These are phyloP conservation scores for Ogataea methylovora DNA, from an alignment of 805 yeast genomes.

Conservation along the genomic window DNA sequence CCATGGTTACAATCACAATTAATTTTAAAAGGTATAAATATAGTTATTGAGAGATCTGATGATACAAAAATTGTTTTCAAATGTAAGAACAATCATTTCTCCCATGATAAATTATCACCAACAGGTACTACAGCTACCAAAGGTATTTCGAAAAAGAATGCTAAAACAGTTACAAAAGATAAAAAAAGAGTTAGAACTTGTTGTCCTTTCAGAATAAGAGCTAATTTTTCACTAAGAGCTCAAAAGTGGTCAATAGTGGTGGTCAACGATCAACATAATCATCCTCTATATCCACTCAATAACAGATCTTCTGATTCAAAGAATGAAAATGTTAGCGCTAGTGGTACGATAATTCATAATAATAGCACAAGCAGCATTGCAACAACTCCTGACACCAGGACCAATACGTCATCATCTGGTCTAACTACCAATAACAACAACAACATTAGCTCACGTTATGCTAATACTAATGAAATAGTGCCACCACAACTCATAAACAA, in stretches of 20 bases:
- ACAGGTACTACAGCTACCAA: neutral
- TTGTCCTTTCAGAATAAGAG: conserved; percentile 62
- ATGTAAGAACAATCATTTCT: conserved; percentile 40
- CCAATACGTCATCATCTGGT: neutral
- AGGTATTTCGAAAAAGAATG: too few relatives aligned
- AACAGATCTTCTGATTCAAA: neutral
- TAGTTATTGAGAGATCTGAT: conserved; percentile 60
- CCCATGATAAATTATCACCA: too few relatives aligned
- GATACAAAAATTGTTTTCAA: conserved; percentile 53
- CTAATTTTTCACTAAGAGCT: conserved; percentile 47
- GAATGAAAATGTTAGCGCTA: too few relatives aligned
- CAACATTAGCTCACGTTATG: conserved; percentile 2
- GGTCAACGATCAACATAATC: conserved; percentile 55
- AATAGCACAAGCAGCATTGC: neutral
- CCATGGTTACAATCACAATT: conserved; percentile 53
- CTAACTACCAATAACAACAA: conserved; percentile 1
- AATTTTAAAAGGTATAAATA: conserved; percentile 40
- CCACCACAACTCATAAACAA: neutral
- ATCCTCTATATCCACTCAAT: conserved; percentile 27
- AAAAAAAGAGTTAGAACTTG: conserved; percentile 19
- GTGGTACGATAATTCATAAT: neutral
- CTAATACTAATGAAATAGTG: conserved; percentile 2
- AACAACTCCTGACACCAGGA: conserved; percentile 5
- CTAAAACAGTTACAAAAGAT: neutral
- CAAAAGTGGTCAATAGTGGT: conserved; percentile 54